Percentiles rank a stretch among this genome's conserved stretches.
These are phyloP conservation scores for Knoxdaviesia proteae DNA, from an alignment of 2,329 filamentous ascomycete species.

Conservation along the genomic window DNA sequence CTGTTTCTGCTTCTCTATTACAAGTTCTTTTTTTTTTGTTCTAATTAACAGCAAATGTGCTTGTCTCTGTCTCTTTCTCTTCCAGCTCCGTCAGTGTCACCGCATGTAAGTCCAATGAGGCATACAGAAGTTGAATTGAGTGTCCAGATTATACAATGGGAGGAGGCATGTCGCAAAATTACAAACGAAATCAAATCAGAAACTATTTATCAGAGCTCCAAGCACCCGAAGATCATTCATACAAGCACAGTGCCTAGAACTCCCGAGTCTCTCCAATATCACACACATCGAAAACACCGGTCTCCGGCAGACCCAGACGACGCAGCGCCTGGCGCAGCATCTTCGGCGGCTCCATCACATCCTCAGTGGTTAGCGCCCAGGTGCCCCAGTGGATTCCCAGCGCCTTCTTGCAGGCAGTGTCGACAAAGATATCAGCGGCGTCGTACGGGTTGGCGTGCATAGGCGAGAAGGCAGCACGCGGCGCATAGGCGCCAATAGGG, in stretches of 20 bases:
- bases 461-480: slow-evolving; percentile 49
- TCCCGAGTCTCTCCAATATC: slow-evolving; percentile 68
- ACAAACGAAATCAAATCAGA: too few species aligned
- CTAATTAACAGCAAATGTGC: too few species aligned
- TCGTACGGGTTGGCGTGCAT: slow-evolving; percentile 81
- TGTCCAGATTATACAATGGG: too few species aligned
- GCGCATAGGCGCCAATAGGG: slow-evolving; percentile 77
- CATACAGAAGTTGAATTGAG: too few species aligned
- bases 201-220: too few species aligned
- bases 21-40: too few species aligned
- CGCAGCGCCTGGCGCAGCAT: slow-evolving; percentile 52
- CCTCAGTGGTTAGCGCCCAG: slow-evolving; percentile 72
- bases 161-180: too few species aligned
- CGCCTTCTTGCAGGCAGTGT: slow-evolving; percentile 57
- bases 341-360: slow-evolving; percentile 62
- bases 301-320: slow-evolving; percentile 44
- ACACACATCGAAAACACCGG: slow-evolving; percentile 61
- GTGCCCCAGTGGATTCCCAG: slow-evolving; percentile 87
- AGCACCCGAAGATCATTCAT: too few species aligned
- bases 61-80: too few species aligned
- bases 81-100: too few species aligned
- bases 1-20: too few species aligned
- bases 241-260: slow-evolving; percentile 23
- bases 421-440: slow-evolving; percentile 70
- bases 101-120: too few species aligned